Base-by-base conservation (phyloP, 2,329 filamentous ascomycete genomes). In the Exophiala alcalophila region DNA sequence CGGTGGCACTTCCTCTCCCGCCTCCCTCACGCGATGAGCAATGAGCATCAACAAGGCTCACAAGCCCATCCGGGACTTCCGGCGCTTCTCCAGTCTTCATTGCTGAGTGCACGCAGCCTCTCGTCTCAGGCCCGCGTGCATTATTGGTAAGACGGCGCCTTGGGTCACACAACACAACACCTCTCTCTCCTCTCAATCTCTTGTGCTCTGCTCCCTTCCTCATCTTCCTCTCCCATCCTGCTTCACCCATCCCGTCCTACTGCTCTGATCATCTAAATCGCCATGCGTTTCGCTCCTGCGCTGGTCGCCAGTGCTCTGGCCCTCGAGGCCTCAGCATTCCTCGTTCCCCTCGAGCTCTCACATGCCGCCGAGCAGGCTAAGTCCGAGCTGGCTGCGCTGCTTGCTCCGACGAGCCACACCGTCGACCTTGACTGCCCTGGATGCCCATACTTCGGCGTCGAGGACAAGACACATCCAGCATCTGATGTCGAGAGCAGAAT, bases 281-380 rank as follows among this genome's bases (percentile, higher is more conserved):
- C 9, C 29, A 55, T 57, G 55, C 30, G 49, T 33, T 35, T 54
- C 30, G 33, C 40, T 23, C 32, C 49, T 30, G 47, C 54, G 44
- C 48, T 57, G 47, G 52, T 51, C 49, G 54, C 54, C 28, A 40
- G 48, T 40, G 44, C 44, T 36, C 35, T 52, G 19, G 37, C 46
- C 30, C 19, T 46, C 10, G 19, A 44, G 20, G 50, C 49, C 5
- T 50, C 53, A 19, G 54, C 54, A 9, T 55, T 57, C 40, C 54
- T 57, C 5, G 29, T 57, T 3, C 52, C 55, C 36, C 49, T 53
- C 28, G 47, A 53, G 25, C 35, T 55, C 31, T 30, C 45, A 15
- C 40, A 50, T 3, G 45, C 46, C n/a, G 44, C 46, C 9, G 37
- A 49, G 29, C 38, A 46, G 14, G 40, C 50, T 26, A 47, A 40